Conservation (phyloP, 2,329 filamentous ascomycete genomes). For the Leptographium wingfieldii region DNA sequence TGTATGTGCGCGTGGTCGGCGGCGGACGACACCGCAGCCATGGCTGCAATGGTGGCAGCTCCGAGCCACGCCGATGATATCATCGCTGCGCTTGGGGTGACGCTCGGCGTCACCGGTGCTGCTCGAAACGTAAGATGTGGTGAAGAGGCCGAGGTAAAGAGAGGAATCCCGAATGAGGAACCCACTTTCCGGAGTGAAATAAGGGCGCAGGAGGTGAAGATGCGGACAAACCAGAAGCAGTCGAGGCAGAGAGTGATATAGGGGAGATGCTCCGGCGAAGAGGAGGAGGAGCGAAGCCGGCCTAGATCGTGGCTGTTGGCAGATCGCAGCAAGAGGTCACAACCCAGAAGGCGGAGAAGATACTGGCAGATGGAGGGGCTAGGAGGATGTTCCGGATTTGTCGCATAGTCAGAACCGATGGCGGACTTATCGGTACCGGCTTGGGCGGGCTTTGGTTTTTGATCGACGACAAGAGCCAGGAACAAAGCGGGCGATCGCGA, state of each 20-base stretch:
- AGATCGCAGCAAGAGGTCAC: no score
- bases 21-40: constrained; percentile 14
- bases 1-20: constrained; percentile 20
- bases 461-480: background rate
- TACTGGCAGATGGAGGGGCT: background rate
- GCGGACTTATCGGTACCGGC: background rate
- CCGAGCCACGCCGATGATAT: constrained; percentile 20
- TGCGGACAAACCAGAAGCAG: no score
- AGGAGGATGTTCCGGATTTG: constrained; percentile 5
- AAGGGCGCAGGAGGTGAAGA: no score
- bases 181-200: no score
- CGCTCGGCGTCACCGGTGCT: background rate
- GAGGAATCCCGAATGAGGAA: no score
- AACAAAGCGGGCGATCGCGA: no score
- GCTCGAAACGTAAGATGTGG: no score
- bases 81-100: constrained; percentile 14
- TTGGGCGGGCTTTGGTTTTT: background rate
- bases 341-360: background rate
- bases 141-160: no score
- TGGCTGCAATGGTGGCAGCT: constrained; percentile 16
- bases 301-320: no score
- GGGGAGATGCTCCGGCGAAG: no score
- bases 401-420: constrained; percentile 7
- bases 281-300: no score
- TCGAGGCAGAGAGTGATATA: no score